A percentile compares a stretch with the other conserved stretches of the same genome.
Evolutionary conservation across 2,329 filamentous ascomycete genomes (phyloP).

Genomic region (Scedosporium apiospermum): DNA sequence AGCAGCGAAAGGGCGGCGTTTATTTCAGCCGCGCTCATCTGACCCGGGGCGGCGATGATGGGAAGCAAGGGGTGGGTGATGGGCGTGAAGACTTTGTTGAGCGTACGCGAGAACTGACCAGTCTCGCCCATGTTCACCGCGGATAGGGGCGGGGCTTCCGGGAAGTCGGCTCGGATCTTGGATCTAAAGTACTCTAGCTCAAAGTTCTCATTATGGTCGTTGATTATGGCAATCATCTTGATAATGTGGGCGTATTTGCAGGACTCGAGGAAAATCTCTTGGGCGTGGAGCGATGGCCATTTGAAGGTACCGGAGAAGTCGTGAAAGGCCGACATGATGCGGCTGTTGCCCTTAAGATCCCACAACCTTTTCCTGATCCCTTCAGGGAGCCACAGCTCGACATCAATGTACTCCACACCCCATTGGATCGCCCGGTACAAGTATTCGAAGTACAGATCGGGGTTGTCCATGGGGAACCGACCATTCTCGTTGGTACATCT

Average conservation of each 20-base stretch:
- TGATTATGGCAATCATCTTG: slow-evolving; percentile 83
- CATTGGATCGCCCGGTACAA: slow-evolving; percentile 78
- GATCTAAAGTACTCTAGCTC: slow-evolving; percentile 85
- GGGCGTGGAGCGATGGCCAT: slow-evolving; percentile 67
- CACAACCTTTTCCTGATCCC: slow-evolving; percentile 59
- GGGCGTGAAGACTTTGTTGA: slow-evolving; percentile 80
- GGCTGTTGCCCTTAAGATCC: slow-evolving; percentile 64
- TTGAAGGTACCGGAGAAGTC: slow-evolving; percentile 79
- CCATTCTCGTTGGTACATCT: slow-evolving; percentile 76
- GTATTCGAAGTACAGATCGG: slow-evolving; percentile 65
- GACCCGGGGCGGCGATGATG: slow-evolving; percentile 75
- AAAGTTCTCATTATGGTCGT: slow-evolving; percentile 77
- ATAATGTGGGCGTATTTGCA: slow-evolving; percentile 73
- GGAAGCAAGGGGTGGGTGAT: slow-evolving; percentile 80
- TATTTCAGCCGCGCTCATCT: slow-evolving; percentile 78
- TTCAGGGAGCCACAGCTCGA: slow-evolving; percentile 80
- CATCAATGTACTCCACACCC: slow-evolving; percentile 85
- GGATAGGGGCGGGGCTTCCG: slow-evolving; percentile 63
- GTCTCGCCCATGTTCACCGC: slow-evolving; percentile 80
- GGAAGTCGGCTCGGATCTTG: slow-evolving; percentile 58
- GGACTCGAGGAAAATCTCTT: slow-evolving; percentile 61
- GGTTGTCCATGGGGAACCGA: slow-evolving; percentile 74
- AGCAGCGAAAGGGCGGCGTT: slow-evolving; percentile 70
- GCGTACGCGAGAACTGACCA: slow-evolving; percentile 74
- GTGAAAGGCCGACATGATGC: slow-evolving; percentile 87